Base-by-base conservation (phyloP, 2,329 filamentous ascomycete species). In the Aspergillus pseudoterreus region DNA sequence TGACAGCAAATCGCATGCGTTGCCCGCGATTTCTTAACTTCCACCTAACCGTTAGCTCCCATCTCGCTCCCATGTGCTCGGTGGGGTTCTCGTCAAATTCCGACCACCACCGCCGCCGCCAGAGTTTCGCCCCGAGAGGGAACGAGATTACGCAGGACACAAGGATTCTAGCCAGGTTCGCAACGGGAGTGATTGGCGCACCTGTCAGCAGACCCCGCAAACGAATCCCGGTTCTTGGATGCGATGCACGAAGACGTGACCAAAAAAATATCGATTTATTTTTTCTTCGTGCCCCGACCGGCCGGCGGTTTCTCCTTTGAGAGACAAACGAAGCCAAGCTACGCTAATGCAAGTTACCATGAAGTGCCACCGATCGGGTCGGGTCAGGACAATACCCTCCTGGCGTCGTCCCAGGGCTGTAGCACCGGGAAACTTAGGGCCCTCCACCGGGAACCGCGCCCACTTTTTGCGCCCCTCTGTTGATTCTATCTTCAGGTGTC, bases 311-410 rank as follows among this genome's bases (percentile, higher is more conserved):
- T 47, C 44, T 42, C 45, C 27, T 48, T 30, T 32, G 12, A 24
- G 41, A 47, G 43, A 48, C 44, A 22, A 51, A 53, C 57, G 32
- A 22, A 61, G 58, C 63, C 60, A 60, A 59, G 58, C 56, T 55
- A 52, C 66, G 63, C 68, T 70, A 70, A 70, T 69, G 68, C 68
- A 69, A 59, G 62, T 67, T 69, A 61, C 65, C 67, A 63, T 64
- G 59, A 45, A 53, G 50, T 41, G 48, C 52, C 50, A 57, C 55
- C 38, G 52, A 57, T 56, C 53, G 51, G 46, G 46, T 56, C 53
- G 51, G 46, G 46, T 44, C 48, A 52, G 4, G 38, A 49, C 43
- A 52, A 49, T 45, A 48, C 45, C 44, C 45, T 51, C 39, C 50
- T 54, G 57, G 53, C 46, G 52, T 55, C 56, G 60, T 62, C 63